Percentiles rank a stretch among this genome's conserved stretches.
Conservation (phyloP, 768 basidiomycete species). For the Leccinellum albellum region DNA sequence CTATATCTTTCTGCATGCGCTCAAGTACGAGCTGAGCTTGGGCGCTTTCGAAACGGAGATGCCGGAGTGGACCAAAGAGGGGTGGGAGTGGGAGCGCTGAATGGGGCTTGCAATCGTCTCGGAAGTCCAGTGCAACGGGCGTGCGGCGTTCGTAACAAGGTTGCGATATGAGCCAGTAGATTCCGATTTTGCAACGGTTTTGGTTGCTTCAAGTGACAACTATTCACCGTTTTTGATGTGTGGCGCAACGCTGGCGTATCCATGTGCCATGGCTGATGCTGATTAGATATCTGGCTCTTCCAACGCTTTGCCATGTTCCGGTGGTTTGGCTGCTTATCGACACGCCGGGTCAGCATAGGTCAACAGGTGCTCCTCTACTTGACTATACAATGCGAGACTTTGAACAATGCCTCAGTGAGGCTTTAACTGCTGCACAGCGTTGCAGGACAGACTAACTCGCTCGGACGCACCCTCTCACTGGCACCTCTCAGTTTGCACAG, state of each 20-base stretch:
- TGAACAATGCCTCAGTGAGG: no score
- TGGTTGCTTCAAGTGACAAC: background rate
- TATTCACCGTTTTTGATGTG: background rate
- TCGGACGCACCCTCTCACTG: background rate
- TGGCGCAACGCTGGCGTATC: background rate
- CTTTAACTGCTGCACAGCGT: no score
- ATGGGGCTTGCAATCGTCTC: background rate
- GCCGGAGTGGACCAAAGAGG: slow-evolving; percentile 84
- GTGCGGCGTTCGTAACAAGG: background rate
- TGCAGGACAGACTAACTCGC: no score
- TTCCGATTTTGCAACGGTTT: background rate
- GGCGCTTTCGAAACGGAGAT: slow-evolving; percentile 83
- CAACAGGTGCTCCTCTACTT: background rate
- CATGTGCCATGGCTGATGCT: background rate
- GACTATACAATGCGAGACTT: background rate
- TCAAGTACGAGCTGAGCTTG: slow-evolving; percentile 76
- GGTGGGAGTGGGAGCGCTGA: slow-evolving; percentile 58
- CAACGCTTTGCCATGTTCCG: background rate
- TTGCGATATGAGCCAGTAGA: background rate
- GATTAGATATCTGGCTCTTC: background rate
- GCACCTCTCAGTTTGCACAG: background rate
- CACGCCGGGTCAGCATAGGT: background rate
- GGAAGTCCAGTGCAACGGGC: background rate
- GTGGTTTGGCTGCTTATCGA: background rate
- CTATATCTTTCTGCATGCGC: slow-evolving; percentile 94